Conservation (phyloP, 2,329 filamentous ascomycete species). For the Rhynchosporium agropyri region DNA sequence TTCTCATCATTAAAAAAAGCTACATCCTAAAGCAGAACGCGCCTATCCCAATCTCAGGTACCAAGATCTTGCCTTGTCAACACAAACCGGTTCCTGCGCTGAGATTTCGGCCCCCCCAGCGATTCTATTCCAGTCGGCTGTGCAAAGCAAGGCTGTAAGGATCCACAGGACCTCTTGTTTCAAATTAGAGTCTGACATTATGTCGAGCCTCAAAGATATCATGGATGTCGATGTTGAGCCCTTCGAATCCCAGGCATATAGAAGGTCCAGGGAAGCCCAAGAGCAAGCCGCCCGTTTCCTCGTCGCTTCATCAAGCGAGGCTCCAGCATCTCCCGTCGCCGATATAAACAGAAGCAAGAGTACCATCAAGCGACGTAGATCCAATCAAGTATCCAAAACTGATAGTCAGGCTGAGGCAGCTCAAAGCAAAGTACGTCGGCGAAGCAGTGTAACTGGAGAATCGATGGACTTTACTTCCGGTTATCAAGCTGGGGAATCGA, state of each 20-base stretch:
- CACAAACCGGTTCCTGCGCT: constrained; percentile 32
- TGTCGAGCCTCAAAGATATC: constrained; percentile 44
- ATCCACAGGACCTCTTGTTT: constrained; percentile 33
- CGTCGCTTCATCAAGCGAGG: constrained; percentile 32
- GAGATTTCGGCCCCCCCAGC: constrained; percentile 35
- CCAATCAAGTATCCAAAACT: constrained; percentile 36
- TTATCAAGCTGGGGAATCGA: constrained; percentile 34
- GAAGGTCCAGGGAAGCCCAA: constrained; percentile 39
- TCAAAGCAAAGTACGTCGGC: constrained; percentile 30
- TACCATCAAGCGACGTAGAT: constrained; percentile 37
- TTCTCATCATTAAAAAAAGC: constrained; percentile 30
- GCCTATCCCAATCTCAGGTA: constrained; percentile 28
- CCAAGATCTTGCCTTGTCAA: constrained; percentile 34
- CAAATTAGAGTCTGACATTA: constrained; percentile 38
- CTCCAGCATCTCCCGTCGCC: constrained; percentile 32
- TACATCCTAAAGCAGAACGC: constrained; percentile 25
- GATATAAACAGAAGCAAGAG: constrained; percentile 33
- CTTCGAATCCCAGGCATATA: constrained; percentile 42
- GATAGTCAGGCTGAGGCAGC: constrained; percentile 27
- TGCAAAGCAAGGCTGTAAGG: constrained; percentile 40
- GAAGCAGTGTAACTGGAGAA: constrained; percentile 35
- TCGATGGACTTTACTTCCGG: constrained; percentile 35
- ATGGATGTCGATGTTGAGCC: constrained; percentile 45
- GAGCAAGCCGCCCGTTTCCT: constrained; percentile 36
- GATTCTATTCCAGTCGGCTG: constrained; percentile 41